Percentiles rank a stretch among this genome's conserved stretches.
Evolutionary conservation across 345 rosid species (phyloP).

Genomic region (Bruguiera sexangula): DNA sequence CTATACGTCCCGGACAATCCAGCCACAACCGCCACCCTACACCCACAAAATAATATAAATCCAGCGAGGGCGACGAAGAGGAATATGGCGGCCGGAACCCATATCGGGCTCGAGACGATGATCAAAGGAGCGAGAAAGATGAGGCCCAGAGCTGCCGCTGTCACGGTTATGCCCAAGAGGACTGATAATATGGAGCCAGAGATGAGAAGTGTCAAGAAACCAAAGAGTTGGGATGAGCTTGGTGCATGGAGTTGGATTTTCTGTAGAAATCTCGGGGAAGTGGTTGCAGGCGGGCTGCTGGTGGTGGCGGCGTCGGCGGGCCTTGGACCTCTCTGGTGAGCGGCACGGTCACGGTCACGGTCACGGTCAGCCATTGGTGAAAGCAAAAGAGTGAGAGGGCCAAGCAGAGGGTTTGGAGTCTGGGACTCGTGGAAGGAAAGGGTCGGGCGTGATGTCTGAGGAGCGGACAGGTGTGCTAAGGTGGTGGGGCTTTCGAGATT

Average conservation of each 20-base stretch:
- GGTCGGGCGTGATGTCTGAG: background rate
- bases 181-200: slow-evolving; percentile 60
- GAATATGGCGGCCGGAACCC: slow-evolving; percentile 52
- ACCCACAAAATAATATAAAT: slow-evolving; percentile 49
- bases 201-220: slow-evolving; percentile 51
- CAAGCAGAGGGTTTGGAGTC: too few relatives aligned
- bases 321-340: slow-evolving; percentile 12
- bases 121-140: slow-evolving; percentile 57
- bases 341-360: slow-evolving; percentile 23
- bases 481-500: slow-evolving; percentile 7
- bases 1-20: slow-evolving; percentile 56
- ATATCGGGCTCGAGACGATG: slow-evolving; percentile 65
- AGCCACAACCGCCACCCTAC: slow-evolving; percentile 40
- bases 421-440: too few relatives aligned
- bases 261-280: slow-evolving; percentile 33
- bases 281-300: slow-evolving; percentile 14
- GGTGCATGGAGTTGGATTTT: slow-evolving; percentile 50
- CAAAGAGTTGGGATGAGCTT: slow-evolving; percentile 54
- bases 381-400: background rate
- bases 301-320: background rate
- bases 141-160: slow-evolving; percentile 41
- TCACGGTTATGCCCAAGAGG: slow-evolving; percentile 57
- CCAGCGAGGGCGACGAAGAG: slow-evolving; percentile 38
- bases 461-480: slow-evolving; percentile 19
- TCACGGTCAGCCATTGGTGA: slow-evolving; percentile 19